Percentiles rank a stretch among this genome's conserved stretches.
phyloP scores from a whole-genome alignment of 208 protist species.

The Trichomonas tenax region DNA sequence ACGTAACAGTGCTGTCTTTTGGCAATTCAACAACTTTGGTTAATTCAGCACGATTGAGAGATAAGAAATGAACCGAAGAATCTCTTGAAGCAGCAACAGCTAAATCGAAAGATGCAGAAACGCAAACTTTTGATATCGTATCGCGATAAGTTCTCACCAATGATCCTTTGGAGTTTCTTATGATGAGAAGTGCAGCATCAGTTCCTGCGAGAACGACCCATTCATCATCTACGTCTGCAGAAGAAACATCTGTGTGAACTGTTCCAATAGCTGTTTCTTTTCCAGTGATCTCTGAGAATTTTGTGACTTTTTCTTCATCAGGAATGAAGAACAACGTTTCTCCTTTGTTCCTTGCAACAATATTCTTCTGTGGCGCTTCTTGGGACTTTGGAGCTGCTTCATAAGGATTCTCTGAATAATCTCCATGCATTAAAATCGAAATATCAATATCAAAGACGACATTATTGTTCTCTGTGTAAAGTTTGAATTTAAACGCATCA shows the following conservation, averaged over 20 bases:
- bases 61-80: neutral
- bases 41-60: neutral
- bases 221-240: neutral
- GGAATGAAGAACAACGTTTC: neutral
- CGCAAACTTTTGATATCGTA: neutral
- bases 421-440: too few species aligned
- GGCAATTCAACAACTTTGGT: neutral
- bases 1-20: neutral
- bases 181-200: neutral
- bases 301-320: neutral
- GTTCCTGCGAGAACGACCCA: neutral
- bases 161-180: neutral
- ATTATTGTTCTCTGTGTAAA: too few species aligned
- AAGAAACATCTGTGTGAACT: neutral
- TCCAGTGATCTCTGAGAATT: neutral
- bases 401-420: too few species aligned
- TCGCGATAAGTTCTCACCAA: neutral
- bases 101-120: neutral
- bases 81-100: neutral
- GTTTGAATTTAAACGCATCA: too few species aligned
- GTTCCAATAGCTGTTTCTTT: neutral
- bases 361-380: neutral
- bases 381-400: too few species aligned
- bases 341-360: neutral
- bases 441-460: too few species aligned